Conservation (phyloP, 768 basidiomycete genomes). For the Gelatoporia subvermispora region DNA sequence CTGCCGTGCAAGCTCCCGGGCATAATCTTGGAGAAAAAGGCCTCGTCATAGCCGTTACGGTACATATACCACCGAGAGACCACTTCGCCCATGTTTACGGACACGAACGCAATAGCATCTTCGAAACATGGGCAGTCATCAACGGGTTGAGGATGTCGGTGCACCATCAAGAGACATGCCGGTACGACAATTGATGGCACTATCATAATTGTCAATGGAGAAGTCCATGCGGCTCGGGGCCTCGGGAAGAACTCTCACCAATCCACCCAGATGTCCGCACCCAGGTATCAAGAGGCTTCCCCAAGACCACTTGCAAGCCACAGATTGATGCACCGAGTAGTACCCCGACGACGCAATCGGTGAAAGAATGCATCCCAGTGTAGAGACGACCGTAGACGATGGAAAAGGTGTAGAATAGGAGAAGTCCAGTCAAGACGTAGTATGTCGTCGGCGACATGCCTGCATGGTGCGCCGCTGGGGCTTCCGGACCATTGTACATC, state of each 20-base stretch:
- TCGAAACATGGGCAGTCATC: conserved; percentile 99
- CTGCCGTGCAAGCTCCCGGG: conserved; percentile 50
- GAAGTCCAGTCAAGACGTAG: conserved; percentile 31
- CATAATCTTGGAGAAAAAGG: conserved; percentile 37
- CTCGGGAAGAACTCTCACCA: conserved; percentile 20
- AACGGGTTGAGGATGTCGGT: conserved; percentile 89
- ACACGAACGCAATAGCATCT: conserved; percentile 90
- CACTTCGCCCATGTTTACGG: conserved; percentile 72
- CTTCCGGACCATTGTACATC: conserved; percentile 32
- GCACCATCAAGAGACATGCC: conserved; percentile 68
- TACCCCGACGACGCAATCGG: conserved; percentile 63
- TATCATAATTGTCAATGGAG: conserved; percentile 9
- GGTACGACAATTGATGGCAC: conserved; percentile 61
- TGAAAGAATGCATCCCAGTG: conserved; percentile 85
- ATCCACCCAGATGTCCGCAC: conserved; percentile 31
- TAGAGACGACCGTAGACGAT: conserved; percentile 81
- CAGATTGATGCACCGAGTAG: conserved; percentile 66
- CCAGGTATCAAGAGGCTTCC: conserved; percentile 38
- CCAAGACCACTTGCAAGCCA: conserved; percentile 34
- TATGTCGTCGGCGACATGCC: conserved; percentile 45
- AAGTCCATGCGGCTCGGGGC: too few species aligned
- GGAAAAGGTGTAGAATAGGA: conserved; percentile 57
- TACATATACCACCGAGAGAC: conserved; percentile 62
- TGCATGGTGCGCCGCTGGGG: not conserved
- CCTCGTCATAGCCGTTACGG: conserved; percentile 33